Conservation (phyloP, 345 rosid genomes). For the Heritiera littoralis region DNA sequence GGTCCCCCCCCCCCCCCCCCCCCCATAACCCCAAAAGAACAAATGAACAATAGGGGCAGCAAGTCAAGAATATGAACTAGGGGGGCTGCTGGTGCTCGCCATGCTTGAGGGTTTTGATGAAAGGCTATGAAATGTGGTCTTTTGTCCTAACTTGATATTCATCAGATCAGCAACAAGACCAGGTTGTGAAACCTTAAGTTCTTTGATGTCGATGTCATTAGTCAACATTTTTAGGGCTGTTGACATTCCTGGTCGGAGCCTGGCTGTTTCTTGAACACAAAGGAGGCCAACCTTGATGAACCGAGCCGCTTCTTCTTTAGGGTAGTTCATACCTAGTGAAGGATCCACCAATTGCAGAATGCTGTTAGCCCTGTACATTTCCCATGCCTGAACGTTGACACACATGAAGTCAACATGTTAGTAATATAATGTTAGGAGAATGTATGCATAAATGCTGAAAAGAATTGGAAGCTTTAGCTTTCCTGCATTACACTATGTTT, state of each 20-base stretch:
- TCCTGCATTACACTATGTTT: too few relatives aligned
- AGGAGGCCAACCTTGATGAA: conserved; percentile 55
- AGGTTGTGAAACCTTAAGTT: conserved; percentile 39
- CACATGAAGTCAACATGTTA: background rate
- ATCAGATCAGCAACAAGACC: conserved; percentile 48
- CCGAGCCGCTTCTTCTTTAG: conserved; percentile 42
- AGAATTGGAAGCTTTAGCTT: background rate
- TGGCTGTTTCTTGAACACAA: conserved; percentile 60
- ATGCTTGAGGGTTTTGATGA: conserved; percentile 24
- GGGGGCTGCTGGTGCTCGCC: conserved; percentile 13
- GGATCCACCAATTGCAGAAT: conserved; percentile 47
- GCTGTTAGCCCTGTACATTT: conserved; percentile 31
- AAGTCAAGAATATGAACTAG: conserved; percentile 21
- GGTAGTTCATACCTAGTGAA: conserved; percentile 33
- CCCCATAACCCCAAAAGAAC: background rate
- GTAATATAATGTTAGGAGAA: background rate
- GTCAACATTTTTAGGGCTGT: conserved; percentile 38
- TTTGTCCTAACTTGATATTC: conserved; percentile 42
- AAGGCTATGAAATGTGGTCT: conserved; percentile 22
- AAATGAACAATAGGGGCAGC: background rate
- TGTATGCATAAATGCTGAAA: background rate
- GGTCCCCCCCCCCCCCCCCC: too few relatives aligned
- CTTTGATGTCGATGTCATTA: conserved; percentile 27
- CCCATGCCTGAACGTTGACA: conserved; percentile 53
- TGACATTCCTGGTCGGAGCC: conserved; percentile 52